A percentile compares a stretch with the other conserved stretches of the same genome.
Evolutionary conservation across 192 early-diverging fungal genomes (phyloP).

Genomic region (Rhizoclosmatium globosum): DNA sequence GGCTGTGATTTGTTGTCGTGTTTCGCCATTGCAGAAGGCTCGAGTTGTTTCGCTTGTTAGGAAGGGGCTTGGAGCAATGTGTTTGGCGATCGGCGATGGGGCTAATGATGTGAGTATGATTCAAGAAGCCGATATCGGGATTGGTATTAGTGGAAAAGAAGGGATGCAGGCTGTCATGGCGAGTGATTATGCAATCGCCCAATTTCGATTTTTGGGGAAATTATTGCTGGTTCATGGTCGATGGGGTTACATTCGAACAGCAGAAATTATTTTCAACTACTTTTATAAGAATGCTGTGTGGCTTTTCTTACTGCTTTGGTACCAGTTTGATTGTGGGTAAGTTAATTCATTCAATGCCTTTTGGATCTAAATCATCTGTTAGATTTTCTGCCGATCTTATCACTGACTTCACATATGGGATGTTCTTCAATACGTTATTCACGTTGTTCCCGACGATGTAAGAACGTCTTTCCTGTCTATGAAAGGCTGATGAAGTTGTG

Average conservation of each 20-base stretch:
- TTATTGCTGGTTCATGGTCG: slow-evolving; percentile 92
- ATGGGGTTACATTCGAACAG: slow-evolving; percentile 89
- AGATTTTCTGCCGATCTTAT: slow-evolving; percentile 61
- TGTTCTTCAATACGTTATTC: slow-evolving; percentile 95
- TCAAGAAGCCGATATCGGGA: slow-evolving; percentile 73
- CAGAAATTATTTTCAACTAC: slow-evolving; percentile 91
- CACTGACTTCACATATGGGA: slow-evolving; percentile 81
- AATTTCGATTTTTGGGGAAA: slow-evolving; percentile 89
- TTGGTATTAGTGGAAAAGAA: slow-evolving; percentile 67
- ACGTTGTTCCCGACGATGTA: slow-evolving; percentile 85
- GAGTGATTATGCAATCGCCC: slow-evolving; percentile 90
- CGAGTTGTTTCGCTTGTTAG: slow-evolving; percentile 90
- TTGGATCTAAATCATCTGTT: background rate
- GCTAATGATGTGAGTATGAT: slow-evolving; percentile 73
- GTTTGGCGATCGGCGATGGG: slow-evolving; percentile 67
- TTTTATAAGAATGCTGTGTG: slow-evolving; percentile 98
- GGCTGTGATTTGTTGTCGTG: slow-evolving; percentile 93
- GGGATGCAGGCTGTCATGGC: slow-evolving; percentile 93
- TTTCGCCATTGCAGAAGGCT: slow-evolving; percentile 94
- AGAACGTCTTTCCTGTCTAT: background rate
- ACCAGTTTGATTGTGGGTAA: slow-evolving; percentile 89
- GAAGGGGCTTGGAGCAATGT: slow-evolving; percentile 77
- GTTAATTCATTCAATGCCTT: background rate
- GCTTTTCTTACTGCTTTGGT: slow-evolving; percentile 94
- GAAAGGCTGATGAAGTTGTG: background rate